Conservation (phyloP, 208 protist genomes). For the Leishmania aethiopica region DNA sequence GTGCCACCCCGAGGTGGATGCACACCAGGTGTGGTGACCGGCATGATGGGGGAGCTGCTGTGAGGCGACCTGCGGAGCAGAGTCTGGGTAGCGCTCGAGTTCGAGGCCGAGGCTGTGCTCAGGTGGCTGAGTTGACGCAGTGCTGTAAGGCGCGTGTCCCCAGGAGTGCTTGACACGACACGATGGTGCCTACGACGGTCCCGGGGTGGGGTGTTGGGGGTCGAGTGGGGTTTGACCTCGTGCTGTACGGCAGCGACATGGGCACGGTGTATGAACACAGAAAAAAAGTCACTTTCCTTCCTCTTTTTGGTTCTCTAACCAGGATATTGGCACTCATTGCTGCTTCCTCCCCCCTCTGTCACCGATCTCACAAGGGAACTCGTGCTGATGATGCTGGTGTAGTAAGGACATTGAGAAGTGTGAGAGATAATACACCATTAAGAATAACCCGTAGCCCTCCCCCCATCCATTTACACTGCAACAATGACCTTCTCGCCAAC, state of each 20-base stretch:
- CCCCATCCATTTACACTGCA: conserved; percentile 6
- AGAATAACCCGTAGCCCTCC: neutral
- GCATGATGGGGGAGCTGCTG: neutral
- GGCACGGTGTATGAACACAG: neutral
- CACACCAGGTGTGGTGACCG: neutral
- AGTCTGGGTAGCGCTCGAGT: no score
- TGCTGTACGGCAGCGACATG: neutral
- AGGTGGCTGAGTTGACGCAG: no score
- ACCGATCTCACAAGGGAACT: neutral
- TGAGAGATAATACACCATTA: neutral
- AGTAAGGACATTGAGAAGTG: neutral
- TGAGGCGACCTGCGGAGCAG: neutral
- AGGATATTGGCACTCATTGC: neutral
- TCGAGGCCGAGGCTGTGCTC: neutral
- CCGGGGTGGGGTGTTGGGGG: no score
- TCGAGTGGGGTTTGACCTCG: neutral
- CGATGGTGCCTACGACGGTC: neutral
- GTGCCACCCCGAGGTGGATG: neutral
- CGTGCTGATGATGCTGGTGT: neutral
- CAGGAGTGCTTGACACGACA: neutral
- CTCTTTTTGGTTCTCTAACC: neutral
- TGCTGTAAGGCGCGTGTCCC: neutral
- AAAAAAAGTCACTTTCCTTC: neutral
- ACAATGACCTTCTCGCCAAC: neutral
- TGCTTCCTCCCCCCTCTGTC: neutral